Conservation (phyloP, 805 yeast species). For the Brettanomyces bruxellensis region DNA sequence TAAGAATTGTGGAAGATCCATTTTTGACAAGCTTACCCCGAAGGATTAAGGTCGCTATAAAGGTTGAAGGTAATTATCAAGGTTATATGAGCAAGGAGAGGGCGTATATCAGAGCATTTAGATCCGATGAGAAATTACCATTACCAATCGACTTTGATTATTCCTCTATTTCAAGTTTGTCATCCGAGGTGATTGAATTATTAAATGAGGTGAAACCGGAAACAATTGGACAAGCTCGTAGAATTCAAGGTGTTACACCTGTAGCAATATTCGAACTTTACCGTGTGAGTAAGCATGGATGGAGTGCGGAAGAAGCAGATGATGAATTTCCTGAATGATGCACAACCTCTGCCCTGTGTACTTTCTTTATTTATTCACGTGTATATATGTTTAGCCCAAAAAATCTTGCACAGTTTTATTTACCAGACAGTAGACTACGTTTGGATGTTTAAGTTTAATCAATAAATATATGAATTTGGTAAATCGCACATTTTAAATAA, state of each 20-base stretch:
- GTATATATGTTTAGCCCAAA: too few relatives aligned
- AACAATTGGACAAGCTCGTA: conserved; percentile 90
- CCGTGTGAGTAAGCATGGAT: conserved; percentile 29
- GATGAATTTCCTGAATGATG: too few relatives aligned
- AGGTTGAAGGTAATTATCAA: conserved; percentile 74
- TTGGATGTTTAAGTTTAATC: neutral
- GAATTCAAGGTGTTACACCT: conserved; percentile 93
- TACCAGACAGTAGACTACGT: too few relatives aligned
- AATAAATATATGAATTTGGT: neutral
- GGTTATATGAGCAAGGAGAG: conserved; percentile 72
- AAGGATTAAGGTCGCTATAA: conserved; percentile 50
- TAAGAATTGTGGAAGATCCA: conserved; percentile 29
- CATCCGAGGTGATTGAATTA: conserved; percentile 62
- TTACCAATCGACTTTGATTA: conserved; percentile 70
- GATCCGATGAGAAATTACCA: conserved; percentile 67
- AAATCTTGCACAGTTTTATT: too few relatives aligned
- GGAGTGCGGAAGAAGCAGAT: neutral
- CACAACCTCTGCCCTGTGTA: too few relatives aligned
- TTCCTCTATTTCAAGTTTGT: conserved; percentile 47
- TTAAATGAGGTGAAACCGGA: conserved; percentile 73
- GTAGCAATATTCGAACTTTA: conserved; percentile 81
- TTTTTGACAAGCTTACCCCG: conserved; percentile 22
- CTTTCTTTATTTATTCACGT: too few relatives aligned
- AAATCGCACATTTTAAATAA: neutral
- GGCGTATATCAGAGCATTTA: conserved; percentile 64